Base-by-base conservation (phyloP, 2,329 filamentous ascomycete species). In the Pseudogymnoascus sp. region DNA sequence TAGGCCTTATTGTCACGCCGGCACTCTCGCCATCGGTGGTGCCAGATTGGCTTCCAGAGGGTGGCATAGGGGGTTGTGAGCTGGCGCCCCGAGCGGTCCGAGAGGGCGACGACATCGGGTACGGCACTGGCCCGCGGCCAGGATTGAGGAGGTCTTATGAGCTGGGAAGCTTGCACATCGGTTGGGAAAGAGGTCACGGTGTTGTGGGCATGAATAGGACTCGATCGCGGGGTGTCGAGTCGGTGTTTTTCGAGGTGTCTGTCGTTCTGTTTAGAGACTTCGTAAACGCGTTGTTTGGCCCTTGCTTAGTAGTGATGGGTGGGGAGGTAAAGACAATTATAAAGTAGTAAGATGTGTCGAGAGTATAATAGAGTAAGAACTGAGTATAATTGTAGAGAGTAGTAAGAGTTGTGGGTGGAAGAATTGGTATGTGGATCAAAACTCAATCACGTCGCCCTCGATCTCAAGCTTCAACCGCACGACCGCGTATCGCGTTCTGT, bases 1-100 rank as follows among this genome's bases (percentile, higher is more conserved):
- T 88, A 44, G 80, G 78, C 70, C 82, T 84, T 73, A 83, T 73
- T 72, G 84, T 82, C 64, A 86, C 76, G 66, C 83, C 84, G 67
- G 73, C 70, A 59, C 80, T 78, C 61, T 78, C 78, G 38, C 59
- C 61, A 28, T 64, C 63, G 42, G 61, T 65, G 37, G 64, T 60
- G 33, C 56, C 33, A 6, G 56, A 7, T 40, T 37, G 56, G 18
- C 10, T 40, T 7, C 23, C 23, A 12, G 31, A 37, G 12, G 7
- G 33, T 1, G 37, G 18, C 56, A 40, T 40, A 23, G 56, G 56
- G 18, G 56, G 33, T 38, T 60, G 56, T 60, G 56, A 37, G 37
- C 56, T 40, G 56, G 56, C 31, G 18, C 18, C 18, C 56, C 56
- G 37, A 38, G 33, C 7, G 12, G 31, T 28, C 33, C 18, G 37